Percentiles rank a stretch among this genome's conserved stretches.
phyloP scores from a whole-genome alignment of 495 filamentous ascomycete species.

The Talaromyces trachyspermus region DNA sequence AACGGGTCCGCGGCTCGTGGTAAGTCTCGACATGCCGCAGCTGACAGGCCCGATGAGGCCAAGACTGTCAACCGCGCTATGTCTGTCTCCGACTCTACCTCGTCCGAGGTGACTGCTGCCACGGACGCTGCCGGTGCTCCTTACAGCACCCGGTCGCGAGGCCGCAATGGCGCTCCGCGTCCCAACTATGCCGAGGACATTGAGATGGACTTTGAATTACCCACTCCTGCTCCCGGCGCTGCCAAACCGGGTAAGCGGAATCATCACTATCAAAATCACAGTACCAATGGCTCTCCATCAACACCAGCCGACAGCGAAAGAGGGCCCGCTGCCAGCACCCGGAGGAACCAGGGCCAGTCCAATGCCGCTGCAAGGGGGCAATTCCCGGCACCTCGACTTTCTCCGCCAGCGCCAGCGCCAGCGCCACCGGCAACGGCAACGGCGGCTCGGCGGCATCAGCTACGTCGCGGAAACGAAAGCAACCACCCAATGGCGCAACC shows the following conservation, averaged over 20 bases:
- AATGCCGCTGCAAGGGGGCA: constrained; percentile 37
- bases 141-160: constrained; percentile 94
- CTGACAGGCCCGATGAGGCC: constrained; percentile 17
- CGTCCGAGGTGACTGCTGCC: constrained; percentile 29
- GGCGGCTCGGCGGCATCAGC: constrained; percentile 26
- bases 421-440: constrained; percentile 17
- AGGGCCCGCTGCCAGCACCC: constrained; percentile 29
- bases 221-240: constrained; percentile 19
- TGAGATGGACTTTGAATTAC: constrained; percentile 69
- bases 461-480: constrained; percentile 72
- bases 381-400: constrained; percentile 62
- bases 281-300: constrained; percentile 27
- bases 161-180: constrained; percentile 70
- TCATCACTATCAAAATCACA: constrained; percentile 9
- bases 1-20: constrained; percentile 9
- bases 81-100: constrained; percentile 41
- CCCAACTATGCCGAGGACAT: constrained; percentile 96
- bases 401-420: constrained; percentile 35
- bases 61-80: constrained; percentile 34
- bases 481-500: constrained; percentile 46
- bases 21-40: constrained; percentile 19
- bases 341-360: constrained; percentile 33
- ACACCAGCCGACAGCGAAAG: constrained; percentile 33
- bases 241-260: constrained; percentile 43
- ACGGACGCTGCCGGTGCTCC: constrained; percentile 49